A percentile compares a stretch with the other conserved stretches of the same genome.
Evolutionary conservation across 495 filamentous ascomycete species (phyloP).

Genomic region (Parachaetomium inaequale): DNA sequence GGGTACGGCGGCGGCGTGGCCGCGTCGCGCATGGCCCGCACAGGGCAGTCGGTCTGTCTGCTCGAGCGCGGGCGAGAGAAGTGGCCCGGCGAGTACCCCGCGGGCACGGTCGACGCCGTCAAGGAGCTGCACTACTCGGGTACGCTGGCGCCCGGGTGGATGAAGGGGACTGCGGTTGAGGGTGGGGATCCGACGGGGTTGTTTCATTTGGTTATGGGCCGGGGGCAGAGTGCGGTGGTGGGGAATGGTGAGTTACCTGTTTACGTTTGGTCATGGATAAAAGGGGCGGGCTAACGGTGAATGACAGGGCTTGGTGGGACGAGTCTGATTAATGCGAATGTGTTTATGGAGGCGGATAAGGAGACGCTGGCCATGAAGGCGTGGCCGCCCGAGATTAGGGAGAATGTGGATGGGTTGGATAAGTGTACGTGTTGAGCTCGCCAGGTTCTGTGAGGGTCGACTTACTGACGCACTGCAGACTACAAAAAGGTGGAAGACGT

Average conservation of each 20-base stretch:
- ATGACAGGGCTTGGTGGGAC: constrained; percentile 58
- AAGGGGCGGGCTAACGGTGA: neutral
- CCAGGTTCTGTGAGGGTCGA: neutral
- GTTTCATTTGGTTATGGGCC: constrained; percentile 60
- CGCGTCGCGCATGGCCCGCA: constrained; percentile 61
- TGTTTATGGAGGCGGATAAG: constrained; percentile 59
- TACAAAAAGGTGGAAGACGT: constrained; percentile 55
- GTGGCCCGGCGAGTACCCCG: constrained; percentile 64
- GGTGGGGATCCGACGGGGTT: constrained; percentile 56
- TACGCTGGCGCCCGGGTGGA: constrained; percentile 40
- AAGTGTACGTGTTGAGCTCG: constrained; percentile 42
- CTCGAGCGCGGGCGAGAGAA: constrained; percentile 61
- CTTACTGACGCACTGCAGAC: constrained; percentile 34
- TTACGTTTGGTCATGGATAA: neutral
- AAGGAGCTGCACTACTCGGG: constrained; percentile 55
- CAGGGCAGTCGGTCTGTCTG: constrained; percentile 57
- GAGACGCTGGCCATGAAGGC: constrained; percentile 49
- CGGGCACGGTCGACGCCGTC: constrained; percentile 40
- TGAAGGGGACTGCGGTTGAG: constrained; percentile 41
- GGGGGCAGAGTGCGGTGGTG: constrained; percentile 63
- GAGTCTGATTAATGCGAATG: constrained; percentile 64
- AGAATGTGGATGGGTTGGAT: constrained; percentile 43
- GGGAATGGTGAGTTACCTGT: constrained; percentile 51
- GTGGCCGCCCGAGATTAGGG: constrained; percentile 59
- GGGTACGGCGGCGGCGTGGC: constrained; percentile 67